Conservation (phyloP, 257 asterid genomes). For the Echites panduratus region DNA sequence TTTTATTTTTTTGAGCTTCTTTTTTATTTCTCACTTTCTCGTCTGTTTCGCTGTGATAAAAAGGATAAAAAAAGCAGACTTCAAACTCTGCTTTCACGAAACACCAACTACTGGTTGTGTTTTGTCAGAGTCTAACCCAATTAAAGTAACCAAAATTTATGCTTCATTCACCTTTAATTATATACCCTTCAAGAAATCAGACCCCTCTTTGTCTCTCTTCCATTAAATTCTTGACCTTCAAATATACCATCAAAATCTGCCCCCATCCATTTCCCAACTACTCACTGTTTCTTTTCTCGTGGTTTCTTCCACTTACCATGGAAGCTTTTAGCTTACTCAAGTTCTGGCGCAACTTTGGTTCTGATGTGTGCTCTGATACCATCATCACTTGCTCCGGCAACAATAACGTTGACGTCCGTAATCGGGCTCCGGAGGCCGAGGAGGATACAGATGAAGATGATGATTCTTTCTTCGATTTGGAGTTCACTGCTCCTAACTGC, state of each 20-base stretch:
- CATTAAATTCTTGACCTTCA: background rate
- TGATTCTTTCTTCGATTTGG: conserved; percentile 78
- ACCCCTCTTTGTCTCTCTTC: background rate
- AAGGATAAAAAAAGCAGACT: background rate
- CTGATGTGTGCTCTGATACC: conserved; percentile 31
- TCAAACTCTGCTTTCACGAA: conserved; percentile 20
- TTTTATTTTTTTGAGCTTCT: background rate
- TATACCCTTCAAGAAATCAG: conserved; percentile 4
- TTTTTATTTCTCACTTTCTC: background rate
- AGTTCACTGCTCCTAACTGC: conserved; percentile 34
- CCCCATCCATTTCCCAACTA: conserved; percentile 3
- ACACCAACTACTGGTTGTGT: conserved; percentile 10
- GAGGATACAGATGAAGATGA: conserved; percentile 44
- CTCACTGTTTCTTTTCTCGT: background rate
- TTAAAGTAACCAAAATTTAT: conserved; percentile 14
- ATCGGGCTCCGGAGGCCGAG: conserved; percentile 23
- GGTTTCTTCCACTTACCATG: conserved; percentile 11
- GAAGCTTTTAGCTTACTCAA: conserved; percentile 48
- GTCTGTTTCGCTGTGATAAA: background rate
- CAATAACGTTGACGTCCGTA: conserved; percentile 16
- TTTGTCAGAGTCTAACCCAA: conserved; percentile 12
- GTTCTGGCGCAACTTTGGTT: conserved; percentile 48
- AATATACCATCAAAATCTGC: background rate
- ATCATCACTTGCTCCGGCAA: conserved; percentile 18
- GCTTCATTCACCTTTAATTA: background rate